Percentiles rank a stretch among this genome's conserved stretches.
Evolutionary conservation across 108 stramenopile species (phyloP).

Genomic region (Seminavis robusta): DNA sequence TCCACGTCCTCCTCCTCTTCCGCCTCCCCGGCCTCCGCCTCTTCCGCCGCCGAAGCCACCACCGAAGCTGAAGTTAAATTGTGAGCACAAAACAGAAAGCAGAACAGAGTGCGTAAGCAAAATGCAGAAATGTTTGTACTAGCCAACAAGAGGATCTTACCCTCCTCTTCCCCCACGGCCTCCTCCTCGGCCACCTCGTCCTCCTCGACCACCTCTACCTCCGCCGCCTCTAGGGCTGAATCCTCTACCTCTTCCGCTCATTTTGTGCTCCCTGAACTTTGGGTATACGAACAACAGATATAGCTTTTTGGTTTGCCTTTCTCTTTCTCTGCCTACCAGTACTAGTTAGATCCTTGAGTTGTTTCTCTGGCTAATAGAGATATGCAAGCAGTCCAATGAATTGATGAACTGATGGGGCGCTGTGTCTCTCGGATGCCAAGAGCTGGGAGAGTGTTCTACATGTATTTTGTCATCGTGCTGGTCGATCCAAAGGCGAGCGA

Average conservation of each 20-base stretch:
- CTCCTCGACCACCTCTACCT: conserved; percentile 42
- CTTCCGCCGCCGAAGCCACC: background rate
- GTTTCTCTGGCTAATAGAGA: too few species aligned
- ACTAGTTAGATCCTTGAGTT: too few species aligned
- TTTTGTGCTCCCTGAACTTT: too few species aligned
- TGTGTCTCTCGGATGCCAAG: too few species aligned
- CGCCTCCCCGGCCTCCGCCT: conserved; percentile 5
- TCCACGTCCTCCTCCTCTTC: conserved; percentile 45
- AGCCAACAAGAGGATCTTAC: background rate
- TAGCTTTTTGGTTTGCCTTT: too few species aligned
- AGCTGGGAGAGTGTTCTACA: too few species aligned
- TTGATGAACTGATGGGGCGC: too few species aligned
- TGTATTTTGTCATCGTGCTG: too few species aligned
- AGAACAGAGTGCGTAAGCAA: background rate
- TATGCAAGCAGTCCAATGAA: too few species aligned
- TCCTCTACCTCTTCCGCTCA: conserved; percentile 59
- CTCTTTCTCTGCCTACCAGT: too few species aligned
- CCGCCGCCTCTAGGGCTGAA: conserved; percentile 46
- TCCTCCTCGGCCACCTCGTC: conserved; percentile 46
- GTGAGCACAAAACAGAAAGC: background rate
- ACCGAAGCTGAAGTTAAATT: background rate
- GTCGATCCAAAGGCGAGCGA: too few species aligned
- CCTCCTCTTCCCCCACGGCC: background rate
- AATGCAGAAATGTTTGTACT: background rate
- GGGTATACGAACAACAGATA: too few species aligned